Conservation (phyloP, 177 flowering plant species). For the Vitis hybrid region DNA sequence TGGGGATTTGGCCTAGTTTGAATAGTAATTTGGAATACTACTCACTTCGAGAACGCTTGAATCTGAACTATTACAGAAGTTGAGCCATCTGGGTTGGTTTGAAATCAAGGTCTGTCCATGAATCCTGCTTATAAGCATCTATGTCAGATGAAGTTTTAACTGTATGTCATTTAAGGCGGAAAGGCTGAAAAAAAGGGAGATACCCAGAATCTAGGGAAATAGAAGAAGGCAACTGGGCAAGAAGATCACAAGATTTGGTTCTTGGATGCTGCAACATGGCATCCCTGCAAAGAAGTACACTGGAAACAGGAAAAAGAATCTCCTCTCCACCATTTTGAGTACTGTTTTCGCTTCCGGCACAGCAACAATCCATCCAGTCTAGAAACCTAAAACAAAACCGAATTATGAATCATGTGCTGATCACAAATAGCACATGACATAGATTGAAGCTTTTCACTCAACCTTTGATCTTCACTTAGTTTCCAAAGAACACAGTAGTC, state of each 20-base stretch:
- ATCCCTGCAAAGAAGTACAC: constrained; percentile 62
- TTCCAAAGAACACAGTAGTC: constrained; percentile 81
- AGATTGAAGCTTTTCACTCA: neutral
- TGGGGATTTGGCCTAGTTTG: no score
- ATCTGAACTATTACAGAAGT: constrained; percentile 38
- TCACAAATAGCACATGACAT: constrained; percentile 1
- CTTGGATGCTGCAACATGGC: constrained; percentile 55
- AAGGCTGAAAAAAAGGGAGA: no score
- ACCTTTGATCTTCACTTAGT: constrained; percentile 77
- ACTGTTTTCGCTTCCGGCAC: constrained; percentile 55
- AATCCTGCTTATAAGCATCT: constrained; percentile 30
- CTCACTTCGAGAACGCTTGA: constrained; percentile 37
- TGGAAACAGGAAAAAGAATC: constrained; percentile 42
- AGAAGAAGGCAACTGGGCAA: constrained; percentile 60
- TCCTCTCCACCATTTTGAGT: constrained; percentile 39
- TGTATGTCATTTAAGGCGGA: no score
- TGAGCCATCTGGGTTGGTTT: constrained; percentile 72
- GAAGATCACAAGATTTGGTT: constrained; percentile 64
- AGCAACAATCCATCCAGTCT: constrained; percentile 77
- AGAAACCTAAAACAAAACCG: constrained; percentile 39
- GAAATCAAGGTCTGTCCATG: constrained; percentile 60
- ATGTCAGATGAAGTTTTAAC: neutral
- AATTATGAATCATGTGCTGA: no score
- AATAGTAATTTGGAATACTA: neutral
- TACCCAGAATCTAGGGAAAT: constrained; percentile 77